A percentile compares a stretch with the other conserved stretches of the same genome.
phyloP scores from a whole-genome alignment of 108 stramenopile species.

The Cylindrotheca fusiformis region DNA sequence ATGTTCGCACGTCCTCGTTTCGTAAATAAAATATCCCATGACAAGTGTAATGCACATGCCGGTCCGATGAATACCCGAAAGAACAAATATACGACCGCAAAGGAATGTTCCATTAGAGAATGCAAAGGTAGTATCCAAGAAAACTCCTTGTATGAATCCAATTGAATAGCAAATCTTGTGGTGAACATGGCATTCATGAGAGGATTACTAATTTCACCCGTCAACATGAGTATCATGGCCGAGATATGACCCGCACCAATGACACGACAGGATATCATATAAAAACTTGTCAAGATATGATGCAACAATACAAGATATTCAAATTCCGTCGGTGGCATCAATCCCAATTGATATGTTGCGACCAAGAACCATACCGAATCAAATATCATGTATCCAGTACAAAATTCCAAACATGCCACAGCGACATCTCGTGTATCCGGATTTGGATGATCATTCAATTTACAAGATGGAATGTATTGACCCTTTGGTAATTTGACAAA shows the following conservation, averaged over 20 bases:
- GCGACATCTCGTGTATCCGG: constrained; percentile 6
- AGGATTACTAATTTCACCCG: constrained; percentile 65
- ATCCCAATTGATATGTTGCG: background rate
- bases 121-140: constrained; percentile 18
- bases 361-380: constrained; percentile 22
- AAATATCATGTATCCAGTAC: constrained; percentile 70
- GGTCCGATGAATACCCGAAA: constrained; percentile 44
- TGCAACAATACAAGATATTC: constrained; percentile 47
- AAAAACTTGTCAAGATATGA: constrained; percentile 46
- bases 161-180: constrained; percentile 25
- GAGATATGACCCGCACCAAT: constrained; percentile 48
- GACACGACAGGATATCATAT: constrained; percentile 45
- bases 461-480: constrained; percentile 4
- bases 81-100: constrained; percentile 30
- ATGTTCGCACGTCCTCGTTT: constrained; percentile 37
- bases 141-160: constrained; percentile 35
- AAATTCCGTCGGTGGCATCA: background rate
- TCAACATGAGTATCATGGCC: constrained; percentile 48
- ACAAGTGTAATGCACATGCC: constrained; percentile 23
- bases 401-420: constrained; percentile 48
- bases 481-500: constrained; percentile 23
- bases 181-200: constrained; percentile 38
- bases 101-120: constrained; percentile 22
- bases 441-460: constrained; percentile 44
- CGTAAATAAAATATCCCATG: constrained; percentile 38